These are phyloP conservation scores for Batkoa obscura DNA, from an alignment of 371 early-diverging fungal species.

Conservation along the genomic window DNA sequence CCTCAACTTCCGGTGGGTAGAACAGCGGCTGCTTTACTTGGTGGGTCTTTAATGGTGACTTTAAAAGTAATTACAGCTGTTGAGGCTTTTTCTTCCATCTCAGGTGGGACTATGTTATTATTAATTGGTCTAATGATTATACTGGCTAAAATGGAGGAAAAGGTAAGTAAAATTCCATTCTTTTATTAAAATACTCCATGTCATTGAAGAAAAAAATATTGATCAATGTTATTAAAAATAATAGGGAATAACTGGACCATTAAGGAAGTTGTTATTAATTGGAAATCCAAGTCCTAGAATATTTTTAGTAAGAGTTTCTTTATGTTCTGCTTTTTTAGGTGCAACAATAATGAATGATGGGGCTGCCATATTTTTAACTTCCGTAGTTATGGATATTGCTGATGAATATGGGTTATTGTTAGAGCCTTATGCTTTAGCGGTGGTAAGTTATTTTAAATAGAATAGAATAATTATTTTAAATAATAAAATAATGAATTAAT, in stretches of 20 bases:
- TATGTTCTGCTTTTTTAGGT: constrained; percentile 4
- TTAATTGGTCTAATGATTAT: constrained; percentile 8
- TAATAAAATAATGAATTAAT: too few relatives aligned
- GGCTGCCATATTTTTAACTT: constrained; percentile 5
- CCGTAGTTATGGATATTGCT: constrained; percentile 7
- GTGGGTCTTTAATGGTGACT: constrained; percentile 8
- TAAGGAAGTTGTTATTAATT: constrained; percentile 1
- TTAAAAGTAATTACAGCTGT: constrained; percentile 5
- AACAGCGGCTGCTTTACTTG: constrained; percentile 4
- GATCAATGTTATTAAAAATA: background rate
- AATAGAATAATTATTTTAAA: too few relatives aligned
- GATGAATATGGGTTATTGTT: constrained; percentile 7
- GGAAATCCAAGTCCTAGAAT: constrained; percentile 2
- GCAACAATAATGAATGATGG: constrained; percentile 8
- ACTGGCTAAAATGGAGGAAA: constrained; percentile 4
- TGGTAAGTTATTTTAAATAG: constrained; percentile 1
- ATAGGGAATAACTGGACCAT: background rate
- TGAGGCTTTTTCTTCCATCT: constrained; percentile 3
- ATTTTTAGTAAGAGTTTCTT: constrained; percentile 6
- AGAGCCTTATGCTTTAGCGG: constrained; percentile 8
- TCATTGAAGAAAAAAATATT: too few relatives aligned
- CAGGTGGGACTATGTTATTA: constrained; percentile 6
- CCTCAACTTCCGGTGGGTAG: background rate
- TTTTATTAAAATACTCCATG: background rate
- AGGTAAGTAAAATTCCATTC: background rate